phyloP scores from a whole-genome alignment of 306 rosid species.

The Myrica gale region DNA sequence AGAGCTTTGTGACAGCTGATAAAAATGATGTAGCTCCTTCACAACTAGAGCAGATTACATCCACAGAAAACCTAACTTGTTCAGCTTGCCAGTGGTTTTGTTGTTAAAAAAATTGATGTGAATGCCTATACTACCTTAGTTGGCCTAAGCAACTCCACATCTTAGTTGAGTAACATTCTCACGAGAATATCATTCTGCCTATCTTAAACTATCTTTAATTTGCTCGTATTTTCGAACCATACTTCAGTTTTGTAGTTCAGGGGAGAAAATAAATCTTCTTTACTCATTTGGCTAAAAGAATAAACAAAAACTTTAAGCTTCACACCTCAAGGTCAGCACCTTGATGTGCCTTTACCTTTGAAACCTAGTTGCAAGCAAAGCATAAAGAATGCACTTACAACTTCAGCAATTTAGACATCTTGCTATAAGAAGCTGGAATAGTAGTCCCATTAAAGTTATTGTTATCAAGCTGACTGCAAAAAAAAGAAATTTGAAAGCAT shows the following conservation, averaged over 20 bases:
- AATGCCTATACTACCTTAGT: not conserved
- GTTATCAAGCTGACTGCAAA: constrained; percentile 51
- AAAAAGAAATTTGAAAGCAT: not conserved
- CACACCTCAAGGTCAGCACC: constrained; percentile 1
- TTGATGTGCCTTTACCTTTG: not conserved
- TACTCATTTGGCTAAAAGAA: not conserved
- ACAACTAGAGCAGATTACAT: not conserved
- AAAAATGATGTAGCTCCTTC: not conserved
- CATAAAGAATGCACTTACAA: constrained; percentile 36
- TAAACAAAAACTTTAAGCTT: not conserved
- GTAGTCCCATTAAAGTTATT: constrained; percentile 40
- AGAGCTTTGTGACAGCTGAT: no score
- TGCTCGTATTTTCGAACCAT: not conserved
- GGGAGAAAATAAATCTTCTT: not conserved
- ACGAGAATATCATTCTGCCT: not conserved
- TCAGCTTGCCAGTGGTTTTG: not conserved
- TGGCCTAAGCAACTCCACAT: not conserved
- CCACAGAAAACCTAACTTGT: not conserved
- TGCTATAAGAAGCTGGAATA: constrained; percentile 41
- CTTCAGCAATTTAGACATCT: constrained; percentile 45
- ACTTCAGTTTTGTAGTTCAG: not conserved
- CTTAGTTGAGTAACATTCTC: constrained; percentile 1
- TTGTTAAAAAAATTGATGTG: not conserved
- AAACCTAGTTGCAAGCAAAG: constrained; percentile 3
- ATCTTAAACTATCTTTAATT: not conserved